Base-by-base conservation (phyloP, 345 rosid species). In the Sonneratia caseolaris region DNA sequence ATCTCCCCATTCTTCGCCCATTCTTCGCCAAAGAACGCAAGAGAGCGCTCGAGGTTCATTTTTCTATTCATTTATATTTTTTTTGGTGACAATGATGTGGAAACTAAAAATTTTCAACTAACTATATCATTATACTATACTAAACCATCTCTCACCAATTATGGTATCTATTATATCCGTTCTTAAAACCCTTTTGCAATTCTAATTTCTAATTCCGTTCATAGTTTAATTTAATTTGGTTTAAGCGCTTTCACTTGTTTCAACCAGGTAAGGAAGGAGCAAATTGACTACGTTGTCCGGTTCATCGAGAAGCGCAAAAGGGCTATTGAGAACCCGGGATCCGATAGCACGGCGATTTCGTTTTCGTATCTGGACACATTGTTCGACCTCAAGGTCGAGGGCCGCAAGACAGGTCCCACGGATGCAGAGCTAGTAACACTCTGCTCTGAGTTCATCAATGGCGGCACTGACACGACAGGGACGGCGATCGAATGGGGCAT, bases 401-500 rank as follows among this genome's bases (percentile, higher is more conserved):
- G 88, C 0, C 79, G 97, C 59, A 76, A 82, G 19, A 75, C 91
- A 42, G 45, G 77, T 3, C 96, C 93, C 15, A 81, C 88, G 5
- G 77, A 81, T 68, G 81, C 83, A 35, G 98, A 94, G 81, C 86
- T 94, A 0, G 97, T 94, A 51, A 76, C 92, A 0, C 96, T 94
- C 13, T 88, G 92, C 73, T 94, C 98, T 0, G 97, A 94, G 81
- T 88, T 94, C 78, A 59, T 94, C 65, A 94, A 94, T 71, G 98
- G 98, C 0, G 97, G 96, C 0, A 88, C 98, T 0, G 96, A 94
- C 73, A 94, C 97, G 0, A 88, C 98, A 0, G 96, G 82, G 3
- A 89, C 97, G 8, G 97, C 91, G 3, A 71, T 87, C 35, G 98
- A 94, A 68, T 94, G 98, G 98, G 97, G 96, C 2, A 87, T 90